Percentiles rank a stretch among this genome's conserved stretches.
Conservation (phyloP, 2,329 filamentous ascomycete genomes). For the Aspergillaceae sp. region DNA sequence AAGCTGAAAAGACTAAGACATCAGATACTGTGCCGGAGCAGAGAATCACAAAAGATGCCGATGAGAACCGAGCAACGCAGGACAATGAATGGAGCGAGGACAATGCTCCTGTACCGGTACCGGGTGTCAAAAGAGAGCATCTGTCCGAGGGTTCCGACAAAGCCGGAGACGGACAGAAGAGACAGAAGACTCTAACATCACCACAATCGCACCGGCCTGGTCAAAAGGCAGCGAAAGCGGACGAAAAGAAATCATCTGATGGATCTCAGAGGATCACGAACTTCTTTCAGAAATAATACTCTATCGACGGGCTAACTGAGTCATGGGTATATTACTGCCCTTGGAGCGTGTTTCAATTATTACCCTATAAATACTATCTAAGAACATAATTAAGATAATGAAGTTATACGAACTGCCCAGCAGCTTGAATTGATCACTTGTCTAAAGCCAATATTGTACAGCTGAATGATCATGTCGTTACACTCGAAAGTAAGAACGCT, state of each 20-base stretch:
- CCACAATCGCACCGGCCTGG: conserved; percentile 23
- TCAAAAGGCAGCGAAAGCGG: conserved; percentile 23
- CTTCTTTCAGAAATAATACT: conserved; percentile 34
- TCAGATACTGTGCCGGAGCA: conserved; percentile 26
- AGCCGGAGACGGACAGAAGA: conserved; percentile 14
- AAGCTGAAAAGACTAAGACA: conserved; percentile 13
- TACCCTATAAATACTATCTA: not conserved
- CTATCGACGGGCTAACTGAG: too few relatives aligned
- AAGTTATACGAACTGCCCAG: conserved; percentile 8
- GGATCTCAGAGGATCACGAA: conserved; percentile 47
- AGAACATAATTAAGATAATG: not conserved
- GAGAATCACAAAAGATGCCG: conserved; percentile 8
- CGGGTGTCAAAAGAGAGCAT: conserved; percentile 42
- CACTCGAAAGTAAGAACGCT: not conserved
- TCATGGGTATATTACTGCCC: not conserved
- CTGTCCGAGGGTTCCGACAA: conserved; percentile 18
- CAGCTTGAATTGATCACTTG: conserved; percentile 4
- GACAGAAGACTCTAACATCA: conserved; percentile 13
- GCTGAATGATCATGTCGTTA: not conserved
- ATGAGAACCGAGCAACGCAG: conserved; percentile 31
- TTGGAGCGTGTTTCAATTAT: not conserved
- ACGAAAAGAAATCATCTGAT: conserved; percentile 35
- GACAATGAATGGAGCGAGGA: conserved; percentile 42
- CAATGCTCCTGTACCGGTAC: conserved; percentile 44
- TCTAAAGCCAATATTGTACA: conserved; percentile 1